Percentiles rank a stretch among this genome's conserved stretches.
These are phyloP conservation scores for Hyaloscypha hepaticicola DNA, from an alignment of 495 filamentous ascomycete species.

Conservation along the genomic window DNA sequence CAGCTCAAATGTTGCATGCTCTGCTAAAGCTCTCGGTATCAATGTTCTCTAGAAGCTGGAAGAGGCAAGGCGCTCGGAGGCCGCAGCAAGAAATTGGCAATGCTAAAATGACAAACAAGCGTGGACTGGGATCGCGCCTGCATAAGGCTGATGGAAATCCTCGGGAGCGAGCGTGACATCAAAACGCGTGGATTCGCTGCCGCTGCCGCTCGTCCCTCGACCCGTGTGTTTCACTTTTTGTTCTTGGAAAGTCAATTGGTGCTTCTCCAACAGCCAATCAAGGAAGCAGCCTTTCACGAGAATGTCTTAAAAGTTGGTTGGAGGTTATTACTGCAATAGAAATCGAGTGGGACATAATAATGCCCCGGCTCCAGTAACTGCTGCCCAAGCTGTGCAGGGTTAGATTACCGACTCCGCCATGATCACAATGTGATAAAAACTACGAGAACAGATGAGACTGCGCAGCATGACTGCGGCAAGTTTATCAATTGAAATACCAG, in stretches of 20 bases:
- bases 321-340: not conserved
- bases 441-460: not conserved
- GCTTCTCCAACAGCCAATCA: slow-evolving; percentile 1
- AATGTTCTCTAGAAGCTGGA: slow-evolving; percentile 5
- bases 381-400: not conserved
- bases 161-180: slow-evolving; percentile 5
- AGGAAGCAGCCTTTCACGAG: not conserved
- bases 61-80: slow-evolving; percentile 13
- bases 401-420: not conserved
- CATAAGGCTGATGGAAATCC: slow-evolving; percentile 33
- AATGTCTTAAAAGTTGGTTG: not conserved
- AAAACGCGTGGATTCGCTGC: not conserved
- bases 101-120: slow-evolving; percentile 33
- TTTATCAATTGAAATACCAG: not conserved
- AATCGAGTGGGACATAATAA: not conserved
- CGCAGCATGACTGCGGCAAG: not conserved
- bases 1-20: slow-evolving; percentile 23
- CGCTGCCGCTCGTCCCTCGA: slow-evolving; percentile 12
- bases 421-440: not conserved
- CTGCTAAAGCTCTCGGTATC: slow-evolving; percentile 7
- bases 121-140: slow-evolving; percentile 25
- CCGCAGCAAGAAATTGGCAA: slow-evolving; percentile 30
- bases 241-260: slow-evolving; percentile 8
- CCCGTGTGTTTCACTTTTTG: slow-evolving; percentile 8
- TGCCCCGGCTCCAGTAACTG: not conserved